phyloP scores from a whole-genome alignment of 768 basidiomycete species.

The Lyophyllum shimeji region DNA sequence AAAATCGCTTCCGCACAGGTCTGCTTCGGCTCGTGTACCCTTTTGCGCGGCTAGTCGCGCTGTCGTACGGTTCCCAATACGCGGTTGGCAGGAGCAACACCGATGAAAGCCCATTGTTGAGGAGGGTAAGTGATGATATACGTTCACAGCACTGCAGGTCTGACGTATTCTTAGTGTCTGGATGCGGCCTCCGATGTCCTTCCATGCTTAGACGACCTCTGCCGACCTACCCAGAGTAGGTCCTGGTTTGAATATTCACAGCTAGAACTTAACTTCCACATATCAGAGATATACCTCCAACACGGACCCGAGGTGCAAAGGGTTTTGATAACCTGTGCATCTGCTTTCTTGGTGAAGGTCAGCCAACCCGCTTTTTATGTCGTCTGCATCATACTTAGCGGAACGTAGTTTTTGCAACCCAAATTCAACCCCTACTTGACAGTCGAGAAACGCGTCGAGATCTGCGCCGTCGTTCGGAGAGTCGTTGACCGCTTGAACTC shows the following conservation, averaged over 20 bases:
- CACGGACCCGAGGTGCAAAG: constrained; percentile 81
- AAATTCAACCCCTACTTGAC: constrained; percentile 65
- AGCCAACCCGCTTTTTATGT: constrained; percentile 3
- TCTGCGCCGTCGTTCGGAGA: constrained; percentile 60
- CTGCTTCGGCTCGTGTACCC: constrained; percentile 62
- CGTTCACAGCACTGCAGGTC: not conserved
- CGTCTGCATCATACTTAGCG: not conserved
- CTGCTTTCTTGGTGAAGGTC: constrained; percentile 82
- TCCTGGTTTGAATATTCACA: constrained; percentile 6
- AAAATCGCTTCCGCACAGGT: constrained; percentile 60
- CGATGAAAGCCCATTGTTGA: constrained; percentile 66
- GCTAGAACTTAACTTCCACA: constrained; percentile 4
- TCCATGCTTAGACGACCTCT: constrained; percentile 59
- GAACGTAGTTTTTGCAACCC: constrained; percentile 67
- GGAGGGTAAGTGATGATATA: constrained; percentile 46
- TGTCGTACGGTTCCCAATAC: constrained; percentile 79
- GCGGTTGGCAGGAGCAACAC: constrained; percentile 61
- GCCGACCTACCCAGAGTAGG: constrained; percentile 54
- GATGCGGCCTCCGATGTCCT: constrained; percentile 64
- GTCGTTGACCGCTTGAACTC: constrained; percentile 68
- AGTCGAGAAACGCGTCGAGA: constrained; percentile 56
- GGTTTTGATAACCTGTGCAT: constrained; percentile 78
- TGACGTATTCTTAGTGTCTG: constrained; percentile 50
- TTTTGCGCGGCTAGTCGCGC: constrained; percentile 65
- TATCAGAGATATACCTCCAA: constrained; percentile 53